A percentile compares a stretch with the other conserved stretches of the same genome.
Evolutionary conservation across 192 early-diverging fungal species (phyloP).

Genomic region (Backusella mclennaniae): DNA sequence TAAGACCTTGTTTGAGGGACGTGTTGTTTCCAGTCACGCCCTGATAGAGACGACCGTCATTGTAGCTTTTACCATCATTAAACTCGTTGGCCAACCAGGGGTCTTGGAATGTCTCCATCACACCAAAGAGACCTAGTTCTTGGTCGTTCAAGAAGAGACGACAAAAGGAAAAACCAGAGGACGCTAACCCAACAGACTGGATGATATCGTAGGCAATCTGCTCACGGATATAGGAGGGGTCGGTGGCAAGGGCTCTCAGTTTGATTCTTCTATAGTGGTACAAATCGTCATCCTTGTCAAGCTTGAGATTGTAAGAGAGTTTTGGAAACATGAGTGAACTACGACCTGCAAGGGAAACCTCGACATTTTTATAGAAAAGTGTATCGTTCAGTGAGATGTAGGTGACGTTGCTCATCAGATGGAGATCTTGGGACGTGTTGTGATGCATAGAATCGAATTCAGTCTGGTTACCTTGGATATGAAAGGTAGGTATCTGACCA

Average conservation of each 20-base stretch:
- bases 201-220: conserved; percentile 20
- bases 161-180: not conserved
- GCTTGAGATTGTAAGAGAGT: conserved; percentile 23
- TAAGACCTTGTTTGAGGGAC: not conserved
- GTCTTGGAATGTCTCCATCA: conserved; percentile 21
- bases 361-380: not conserved
- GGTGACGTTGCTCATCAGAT: not conserved
- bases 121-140: conserved; percentile 12
- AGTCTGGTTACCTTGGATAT: not conserved
- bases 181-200: not conserved
- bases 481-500: not conserved
- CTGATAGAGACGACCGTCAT: conserved; percentile 15
- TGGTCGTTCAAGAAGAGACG: conserved; percentile 16
- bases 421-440: not conserved
- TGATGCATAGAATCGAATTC: not conserved
- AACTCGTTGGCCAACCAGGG: conserved; percentile 15
- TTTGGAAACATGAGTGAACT: conserved; percentile 9
- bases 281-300: conserved; percentile 1
- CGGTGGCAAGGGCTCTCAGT: conserved; percentile 4
- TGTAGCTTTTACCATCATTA: not conserved
- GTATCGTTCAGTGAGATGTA: not conserved
- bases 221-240: conserved; percentile 25
- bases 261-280: conserved; percentile 14
- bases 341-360: conserved; percentile 9
- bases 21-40: not conserved